Base-by-base conservation (phyloP, 2,329 filamentous ascomycete species). In the Myriosclerotinia duriaeana region DNA sequence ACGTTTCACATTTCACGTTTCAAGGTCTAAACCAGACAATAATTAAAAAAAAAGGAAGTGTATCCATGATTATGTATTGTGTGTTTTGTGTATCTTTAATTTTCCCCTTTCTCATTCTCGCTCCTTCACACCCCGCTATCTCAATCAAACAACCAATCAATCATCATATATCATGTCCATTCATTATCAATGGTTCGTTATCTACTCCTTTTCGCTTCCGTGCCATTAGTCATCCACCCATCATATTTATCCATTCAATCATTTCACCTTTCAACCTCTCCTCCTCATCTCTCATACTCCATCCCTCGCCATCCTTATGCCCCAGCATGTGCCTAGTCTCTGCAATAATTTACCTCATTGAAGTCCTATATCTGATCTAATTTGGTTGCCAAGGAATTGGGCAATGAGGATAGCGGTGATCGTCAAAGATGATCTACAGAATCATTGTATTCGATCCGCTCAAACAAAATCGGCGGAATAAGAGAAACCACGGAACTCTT, bases 401-500 rank as follows among this genome's bases (percentile, higher is more conserved):
- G n/a, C n/a, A 50, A 50, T 12, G 48, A 50, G 20, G 48, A 12
- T 6, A 26, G 48, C 14, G 20, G 46, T 22, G 9, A 12, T 50
- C 22, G n/a, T 26, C 48, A 12, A 26, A 34, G 30, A 50, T 50
- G 2, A 50, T n/a, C 22, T 22, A n/a, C 34, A 22, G n/a, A 26
- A 58, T 44, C 22, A 5, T 36, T 9, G 11, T 38, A 48, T 5
- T 48, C 5, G 20, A 50, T 17, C 44, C 36, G 56, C 58, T 77
- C 74, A 77, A 56, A 77, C 69, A 52, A 77, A 76, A 66, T 77
- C 76, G 9, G 74, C 75, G 17, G 74, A 74, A 80, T 99, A 99
- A 36, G 94, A 98, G 83, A 99, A 99, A 72, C 95, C 95, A 68
- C 95, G 88, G 89, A 99, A 99, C 78, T 99, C 93, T 82, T 99